Evolutionary conservation across 2,329 filamentous ascomycete species (phyloP), one percentile per base, ranked within the genome.

Genomic region (Fusarium keratoplasticum): DNA sequence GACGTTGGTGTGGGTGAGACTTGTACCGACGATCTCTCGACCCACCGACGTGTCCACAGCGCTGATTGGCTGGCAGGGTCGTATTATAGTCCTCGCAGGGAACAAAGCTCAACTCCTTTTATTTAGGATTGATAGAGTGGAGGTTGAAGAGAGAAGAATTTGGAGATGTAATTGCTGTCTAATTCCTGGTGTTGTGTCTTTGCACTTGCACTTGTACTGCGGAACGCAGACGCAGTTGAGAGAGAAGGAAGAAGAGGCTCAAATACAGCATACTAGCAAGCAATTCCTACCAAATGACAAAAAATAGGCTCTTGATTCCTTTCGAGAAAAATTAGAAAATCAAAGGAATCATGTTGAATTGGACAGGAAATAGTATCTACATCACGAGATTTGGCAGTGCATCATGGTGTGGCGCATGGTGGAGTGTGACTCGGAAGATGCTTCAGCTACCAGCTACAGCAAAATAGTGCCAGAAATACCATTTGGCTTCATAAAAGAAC

Each of bases 41-140:
- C 60, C 60, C 60, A 52, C 44, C 35, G 33, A 50, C 22, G 22
- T 40, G 60, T 62, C n/a, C 40, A 31, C 13, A 35, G 44, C 44
- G 60, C 25, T 62, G 60, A 62, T 62, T 62, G 60, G 60, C 18
- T 22, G 44, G 6, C 5, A 31, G 60, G n/a, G 60, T 52, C 6
- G 47, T 54, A 31, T 60, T 27, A 33, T 40, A 38, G 10, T 40
- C 31, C 31, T 5, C 25, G 22, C 35, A 36, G 10, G 33, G 55
- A 20, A 25, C 20, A 29, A 52, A n/a, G 18, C 27, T 52, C 27
- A 29, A 31, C 47, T 52, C 47, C 47, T 52, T 27, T 52, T 52
- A 52, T 52, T 52, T 31, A 10, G 18, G 27, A 13, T 31, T 31
- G 18, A 52, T 31, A 8, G 44, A 50, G 47, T 7, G 47, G 10